Conservation (phyloP, 768 basidiomycete species). For the Tephrocybe sp. region DNA sequence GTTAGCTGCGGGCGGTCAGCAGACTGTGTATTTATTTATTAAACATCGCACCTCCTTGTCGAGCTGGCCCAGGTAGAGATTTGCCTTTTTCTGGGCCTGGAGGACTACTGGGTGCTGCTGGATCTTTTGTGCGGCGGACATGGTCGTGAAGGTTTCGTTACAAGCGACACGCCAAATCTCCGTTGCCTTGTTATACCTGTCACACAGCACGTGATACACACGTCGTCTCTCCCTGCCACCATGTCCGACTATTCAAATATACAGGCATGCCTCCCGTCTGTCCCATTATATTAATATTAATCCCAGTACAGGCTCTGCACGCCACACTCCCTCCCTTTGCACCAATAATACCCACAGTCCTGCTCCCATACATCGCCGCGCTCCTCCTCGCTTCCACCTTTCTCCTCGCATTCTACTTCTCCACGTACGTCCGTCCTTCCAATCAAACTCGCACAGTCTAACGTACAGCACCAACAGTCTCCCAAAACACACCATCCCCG, state of each 20-base stretch:
- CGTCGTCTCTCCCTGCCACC: conserved; percentile 25
- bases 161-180: conserved; percentile 18
- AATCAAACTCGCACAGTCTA: conserved; percentile 7
- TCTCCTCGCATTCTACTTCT: conserved; percentile 85
- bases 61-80: conserved; percentile 81
- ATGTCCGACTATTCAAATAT: conserved; percentile 59
- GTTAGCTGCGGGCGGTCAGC: conserved; percentile 47
- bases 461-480: conserved; percentile 47
- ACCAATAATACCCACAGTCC: conserved; percentile 61
- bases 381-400: conserved; percentile 74
- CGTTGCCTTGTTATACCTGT: conserved; percentile 19
- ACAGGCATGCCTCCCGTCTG: conserved; percentile 21
- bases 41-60: conserved; percentile 81
- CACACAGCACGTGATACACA: conserved; percentile 17
- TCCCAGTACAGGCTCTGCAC: conserved; percentile 51
- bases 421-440: conserved; percentile 54
- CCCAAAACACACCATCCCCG: conserved; percentile 61
- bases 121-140: conserved; percentile 81
- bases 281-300: not conserved
- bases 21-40: not conserved
- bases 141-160: conserved; percentile 31
- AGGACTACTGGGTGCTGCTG: conserved; percentile 86
- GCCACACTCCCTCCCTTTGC: conserved; percentile 64
- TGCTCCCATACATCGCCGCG: conserved; percentile 76
- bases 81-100: conserved; percentile 81